Base-by-base conservation (phyloP, 306 rosid species). In the Biancaea sappan region DNA sequence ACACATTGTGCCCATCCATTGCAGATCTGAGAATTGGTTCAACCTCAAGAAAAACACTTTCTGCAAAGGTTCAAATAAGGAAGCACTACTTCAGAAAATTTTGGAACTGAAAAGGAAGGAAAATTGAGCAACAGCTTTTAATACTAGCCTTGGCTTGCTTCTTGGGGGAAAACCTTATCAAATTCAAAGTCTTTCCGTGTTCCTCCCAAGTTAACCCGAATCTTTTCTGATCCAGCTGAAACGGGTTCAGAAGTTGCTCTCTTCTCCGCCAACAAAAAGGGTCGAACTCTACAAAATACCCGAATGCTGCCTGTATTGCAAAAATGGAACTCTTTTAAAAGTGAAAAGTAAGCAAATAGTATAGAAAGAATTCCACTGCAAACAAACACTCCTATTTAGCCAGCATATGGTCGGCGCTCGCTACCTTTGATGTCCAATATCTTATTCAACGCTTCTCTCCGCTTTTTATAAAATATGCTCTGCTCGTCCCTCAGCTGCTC, bases 11-110 rank as follows among this genome's bases (percentile, higher is more conserved):
- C 13, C 98, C 98, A 50, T 94, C 97, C 68, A 91, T 81, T 29
- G 97, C 94, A 38, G 97, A 94, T 84, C 89, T 87, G 73, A 91
- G 82, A 73, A 94, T 87, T 46, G 98, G 97, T 83, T 86, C 96
- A 64, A 94, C 94, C 87, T 91, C 98, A 63, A 76, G 84, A 75
- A 88, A 94, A 68, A 91, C 88, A 69, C 84, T 85, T 57, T 82
- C 98, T 94, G 84, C 74, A 80, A 0, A 79, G 38, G 25, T 75
- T 69, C 78, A 86, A 81, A 71, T 70, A 80, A 46, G 72, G 60
- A 59, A 5, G 61, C 38, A 69, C 67, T 63, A 47, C 73, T 66
- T 68, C 48, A 75, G 79, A 67, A 70, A 46, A 80, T 63, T 16
- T 59, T 64, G 13, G 26, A 59, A 21, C 71, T 8, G 14, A 13